Percentiles rank a stretch among this genome's conserved stretches.
phyloP scores from a whole-genome alignment of 139 green algal species.

The Coelastrella sp. region DNA sequence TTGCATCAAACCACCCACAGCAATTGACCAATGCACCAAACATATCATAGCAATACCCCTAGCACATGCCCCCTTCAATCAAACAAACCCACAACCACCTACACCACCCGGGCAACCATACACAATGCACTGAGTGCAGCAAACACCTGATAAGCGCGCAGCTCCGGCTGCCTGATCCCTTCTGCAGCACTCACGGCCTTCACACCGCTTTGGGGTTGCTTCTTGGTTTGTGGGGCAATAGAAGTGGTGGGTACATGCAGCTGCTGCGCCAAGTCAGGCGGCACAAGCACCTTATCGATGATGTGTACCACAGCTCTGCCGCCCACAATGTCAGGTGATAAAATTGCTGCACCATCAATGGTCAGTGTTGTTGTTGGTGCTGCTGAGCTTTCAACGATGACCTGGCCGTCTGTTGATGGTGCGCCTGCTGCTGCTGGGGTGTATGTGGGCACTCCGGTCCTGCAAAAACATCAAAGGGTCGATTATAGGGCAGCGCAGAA shows the following conservation, averaged over 20 bases:
- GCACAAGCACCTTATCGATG: slow-evolving; percentile 5
- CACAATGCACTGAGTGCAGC: too few species aligned
- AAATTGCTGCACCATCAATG: not conserved
- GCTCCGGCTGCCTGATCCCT: too few species aligned
- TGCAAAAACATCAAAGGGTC: not conserved
- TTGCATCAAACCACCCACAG: too few species aligned
- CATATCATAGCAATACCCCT: too few species aligned
- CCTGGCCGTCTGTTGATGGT: not conserved
- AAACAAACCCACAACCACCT: too few species aligned
- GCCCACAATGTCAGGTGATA: not conserved
- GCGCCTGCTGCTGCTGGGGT: not conserved
- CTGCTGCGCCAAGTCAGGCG: not conserved
- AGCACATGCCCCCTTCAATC: too few species aligned
- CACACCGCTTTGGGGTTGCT: too few species aligned
- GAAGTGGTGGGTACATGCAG: not conserved
- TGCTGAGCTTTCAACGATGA: not conserved
- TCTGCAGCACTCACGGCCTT: too few species aligned
- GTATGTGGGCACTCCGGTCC: not conserved
- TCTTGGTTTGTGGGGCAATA: not conserved
- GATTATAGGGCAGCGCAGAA: too few species aligned
- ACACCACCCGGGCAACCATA: too few species aligned
- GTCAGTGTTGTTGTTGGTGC: not conserved
- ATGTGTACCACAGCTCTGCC: slow-evolving; percentile 32
- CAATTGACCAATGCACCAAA: too few species aligned
- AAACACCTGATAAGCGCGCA: too few species aligned